Conservation (phyloP, 2,329 filamentous ascomycete genomes). For the Helminthosporium solani region DNA sequence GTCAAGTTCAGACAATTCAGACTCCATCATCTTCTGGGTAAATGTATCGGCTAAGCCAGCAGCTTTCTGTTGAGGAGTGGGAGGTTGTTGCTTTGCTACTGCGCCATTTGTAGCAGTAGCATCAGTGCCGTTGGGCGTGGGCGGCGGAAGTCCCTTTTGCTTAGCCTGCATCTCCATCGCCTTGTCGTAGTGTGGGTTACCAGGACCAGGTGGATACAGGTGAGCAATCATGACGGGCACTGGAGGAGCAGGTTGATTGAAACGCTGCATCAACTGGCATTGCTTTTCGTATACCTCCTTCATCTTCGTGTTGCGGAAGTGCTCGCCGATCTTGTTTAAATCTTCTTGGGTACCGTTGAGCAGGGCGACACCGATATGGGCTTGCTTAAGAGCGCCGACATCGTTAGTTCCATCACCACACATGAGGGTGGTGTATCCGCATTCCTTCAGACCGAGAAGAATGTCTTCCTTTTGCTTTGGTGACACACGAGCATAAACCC, state of each 20-base stretch:
- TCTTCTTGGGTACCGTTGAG: constrained; percentile 94
- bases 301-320: constrained; percentile 93
- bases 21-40: constrained; percentile 83
- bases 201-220: constrained; percentile 85
- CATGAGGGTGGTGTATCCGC: constrained; percentile 98
- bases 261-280: constrained; percentile 83
- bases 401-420: constrained; percentile 98
- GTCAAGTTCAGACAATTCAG: constrained; percentile 70
- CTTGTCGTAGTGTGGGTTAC: constrained; percentile 91
- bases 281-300: constrained; percentile 99
- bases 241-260: constrained; percentile 91
- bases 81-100: constrained; percentile 33
- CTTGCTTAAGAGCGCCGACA: constrained; percentile 95
- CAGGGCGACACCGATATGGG: constrained; percentile 92
- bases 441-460: constrained; percentile 90
- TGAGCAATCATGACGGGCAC: constrained; percentile 92
- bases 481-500: constrained; percentile 97
- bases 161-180: constrained; percentile 84
- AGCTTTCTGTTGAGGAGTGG: constrained; percentile 60
- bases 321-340: constrained; percentile 85
- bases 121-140: constrained; percentile 46
- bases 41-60: constrained; percentile 82
- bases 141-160: constrained; percentile 67
- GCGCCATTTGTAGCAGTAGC: constrained; percentile 26
- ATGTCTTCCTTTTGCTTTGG: constrained; percentile 99